Evolutionary conservation across 305 asterid genomes (phyloP), one percentile per base, ranked within the genome.

Genomic region (Euphrasia arctica): DNA sequence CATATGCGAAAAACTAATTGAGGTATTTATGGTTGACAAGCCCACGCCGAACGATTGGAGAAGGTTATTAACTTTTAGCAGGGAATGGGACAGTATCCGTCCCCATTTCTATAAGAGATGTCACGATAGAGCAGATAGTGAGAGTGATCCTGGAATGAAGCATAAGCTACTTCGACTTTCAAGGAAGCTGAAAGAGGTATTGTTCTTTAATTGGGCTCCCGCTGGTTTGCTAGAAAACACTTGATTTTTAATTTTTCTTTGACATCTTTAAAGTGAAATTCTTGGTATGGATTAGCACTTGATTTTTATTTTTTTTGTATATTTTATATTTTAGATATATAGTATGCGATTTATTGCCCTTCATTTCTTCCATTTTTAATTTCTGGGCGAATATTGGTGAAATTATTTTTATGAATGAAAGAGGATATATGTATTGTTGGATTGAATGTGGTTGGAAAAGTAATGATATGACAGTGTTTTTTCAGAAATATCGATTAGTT

Each of bases 11-110:
- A 90, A 88, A 70, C 78, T 93, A 58, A 90, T 93, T 66, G 87
- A 77, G 59, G 95, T 93, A 45, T 93, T 93, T 75, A 69, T 86
- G 95, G 85, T 90, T 47, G 97, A 93, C 77, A 90, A 88, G 80
- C 91, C 99, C 41, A 79, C 83, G 7, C 87, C 99, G 50, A 74
- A 81, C 67, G 99, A 90, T 70, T 93, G 99, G 99, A 80, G 95
- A 79, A 86, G 82, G 74, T 76, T 93, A 45, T 71, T 93, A 74
- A 82, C 83, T 55, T 90, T 85, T 73, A 93, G 97, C 86, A 82
- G 81, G 74, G 90, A 86, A 78, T 93, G 96, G 99, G 62, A 78
- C 51, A 72, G 50, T 74, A 81, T 93, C 69, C 80, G 93, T 12
- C 96, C 99, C 50, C 89, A 90, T 66, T 93, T 93, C 78, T 85